These are phyloP conservation scores for Biscogniauxia marginata DNA, from an alignment of 2,329 filamentous ascomycete species.

Conservation along the genomic window DNA sequence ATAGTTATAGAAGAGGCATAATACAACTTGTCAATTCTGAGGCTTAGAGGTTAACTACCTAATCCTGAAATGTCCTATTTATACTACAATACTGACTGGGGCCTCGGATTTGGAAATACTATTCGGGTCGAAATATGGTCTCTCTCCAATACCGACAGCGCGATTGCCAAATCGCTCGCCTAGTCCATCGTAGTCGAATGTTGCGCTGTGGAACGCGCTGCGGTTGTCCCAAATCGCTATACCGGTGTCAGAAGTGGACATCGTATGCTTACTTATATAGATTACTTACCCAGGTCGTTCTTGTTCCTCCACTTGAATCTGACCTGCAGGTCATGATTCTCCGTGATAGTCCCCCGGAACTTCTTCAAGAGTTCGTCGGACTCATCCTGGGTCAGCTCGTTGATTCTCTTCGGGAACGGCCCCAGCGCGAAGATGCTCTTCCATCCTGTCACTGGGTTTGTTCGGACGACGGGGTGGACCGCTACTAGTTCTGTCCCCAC, in stretches of 20 bases:
- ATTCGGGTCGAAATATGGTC: slow-evolving; percentile 47
- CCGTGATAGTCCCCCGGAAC: slow-evolving; percentile 40
- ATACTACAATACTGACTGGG: slow-evolving; percentile 20
- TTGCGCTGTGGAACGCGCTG: slow-evolving; percentile 52
- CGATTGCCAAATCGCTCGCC: slow-evolving; percentile 46
- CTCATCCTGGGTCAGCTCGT: slow-evolving; percentile 43
- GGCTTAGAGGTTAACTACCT: not conserved
- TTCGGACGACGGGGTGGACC: slow-evolving; percentile 56
- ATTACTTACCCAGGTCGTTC: slow-evolving; percentile 44
- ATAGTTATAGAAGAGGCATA: too few species aligned
- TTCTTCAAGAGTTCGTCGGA: slow-evolving; percentile 41
- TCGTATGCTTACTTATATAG: too few species aligned
- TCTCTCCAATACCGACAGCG: slow-evolving; percentile 50
- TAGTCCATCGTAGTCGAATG: slow-evolving; percentile 49
- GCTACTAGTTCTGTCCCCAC: slow-evolving; percentile 46
- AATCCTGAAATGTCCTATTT: not conserved
- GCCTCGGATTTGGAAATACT: slow-evolving; percentile 44
- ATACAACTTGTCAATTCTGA: not conserved
- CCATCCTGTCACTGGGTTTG: slow-evolving; percentile 63
- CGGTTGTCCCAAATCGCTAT: slow-evolving; percentile 58
- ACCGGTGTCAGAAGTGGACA: too few species aligned
- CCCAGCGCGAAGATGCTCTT: slow-evolving; percentile 46
- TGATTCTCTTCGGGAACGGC: slow-evolving; percentile 41
- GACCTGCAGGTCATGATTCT: slow-evolving; percentile 51
- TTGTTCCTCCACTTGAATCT: slow-evolving; percentile 45